Base-by-base conservation (phyloP, 441 rosid genomes). In the Flueggea neowawraea region DNA sequence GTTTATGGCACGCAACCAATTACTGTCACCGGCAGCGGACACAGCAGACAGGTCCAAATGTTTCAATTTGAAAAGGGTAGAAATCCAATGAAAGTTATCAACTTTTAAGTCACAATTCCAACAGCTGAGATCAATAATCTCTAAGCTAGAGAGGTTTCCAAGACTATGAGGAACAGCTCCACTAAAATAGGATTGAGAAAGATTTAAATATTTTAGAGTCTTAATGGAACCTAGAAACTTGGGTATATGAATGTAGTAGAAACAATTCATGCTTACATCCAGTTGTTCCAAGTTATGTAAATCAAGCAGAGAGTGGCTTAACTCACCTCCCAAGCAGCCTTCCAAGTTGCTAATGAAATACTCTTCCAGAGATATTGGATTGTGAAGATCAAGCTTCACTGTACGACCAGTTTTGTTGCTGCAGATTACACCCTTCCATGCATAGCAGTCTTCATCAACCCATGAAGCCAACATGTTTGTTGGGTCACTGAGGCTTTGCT, bases 91-190 rank as follows among this genome's bases (percentile, higher is more conserved):
- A 11, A 43, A 43, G 12, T 43, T 43, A 43, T 43, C 45, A 43
- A 28, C 12, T 15, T 22, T 2, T 22, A 22, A 2, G 28, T 22
- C n/a, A n/a, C n/a, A n/a, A n/a, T n/a, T n/a, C n/a, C n/a, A n/a
- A 22, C 2, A 2, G 2, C 28, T 22, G 32, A 47, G 53, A 28
- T 59, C 17, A 14, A 59, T 14, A 59, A 13, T 22, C 10, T 45
- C 51, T 32, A 47, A 15, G 10, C 17, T 47, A n/a, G 60, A 22
- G 9, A 59, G 62, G 47, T 59, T 59, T n/a, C 62, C 62, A 13
- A 14, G 59, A 13, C 54, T 17, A 13, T 45, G 58, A 62, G 66
- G 66, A 54, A 62, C 9, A 13, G 6, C 28, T 22, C 66, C 58
- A 5, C 13, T 43, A 22, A 53, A 53, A 36, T 58, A 52, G 15